Base-by-base conservation (phyloP, 352 stramenopile genomes). In the Phytophthora brassicae region DNA sequence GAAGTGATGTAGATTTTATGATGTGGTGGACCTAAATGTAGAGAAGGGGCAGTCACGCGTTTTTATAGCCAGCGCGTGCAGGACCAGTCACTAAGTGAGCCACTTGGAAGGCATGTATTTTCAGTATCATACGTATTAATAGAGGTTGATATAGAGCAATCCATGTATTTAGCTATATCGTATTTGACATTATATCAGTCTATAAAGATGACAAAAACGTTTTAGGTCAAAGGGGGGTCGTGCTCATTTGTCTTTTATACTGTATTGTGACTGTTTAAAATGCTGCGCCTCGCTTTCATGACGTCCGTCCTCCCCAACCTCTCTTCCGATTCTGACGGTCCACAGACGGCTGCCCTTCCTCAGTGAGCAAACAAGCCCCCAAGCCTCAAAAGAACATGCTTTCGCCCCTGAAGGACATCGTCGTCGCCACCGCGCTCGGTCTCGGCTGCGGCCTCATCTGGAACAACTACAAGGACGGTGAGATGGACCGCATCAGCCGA, bases 351-450 rank as follows among this genome's bases (percentile, higher is more conserved):
- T 51, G 41, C 59, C 50, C 22, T 67, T 62, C 54, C 55, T 61
- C 63, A 75, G 58, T 69, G 45, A 66, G 29, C 45, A 63, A n/a
- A 66, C 60, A 66, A 53, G 35, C 64, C 57, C 45, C 43, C 23
- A 39, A 22, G 45, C 29, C n/a, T 36, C 39, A 26, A 11, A 11
- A 43, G 39, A 64, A 24, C 23, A 94, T 90, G 83, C 78, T 90
- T 66, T 93, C 79, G 62, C 83, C 84, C 9, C 47, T 92, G 31
- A 92, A 89, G 74, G 86, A 95, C 74, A 89, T 95, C 52, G 48
- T 88, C 29, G 79, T 95, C 68, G 86, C 73, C 78, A 80, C 78
- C 29, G 58, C 49, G 56, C 84, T 95, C 48, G 86, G 83, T 64
- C 35, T 90, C 45, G 58, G 68, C 43, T 60, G 62, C 17, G 84